A percentile compares a stretch with the other conserved stretches of the same genome.
Conservation (phyloP, 768 basidiomycete species). For the Mycena capillaripes region DNA sequence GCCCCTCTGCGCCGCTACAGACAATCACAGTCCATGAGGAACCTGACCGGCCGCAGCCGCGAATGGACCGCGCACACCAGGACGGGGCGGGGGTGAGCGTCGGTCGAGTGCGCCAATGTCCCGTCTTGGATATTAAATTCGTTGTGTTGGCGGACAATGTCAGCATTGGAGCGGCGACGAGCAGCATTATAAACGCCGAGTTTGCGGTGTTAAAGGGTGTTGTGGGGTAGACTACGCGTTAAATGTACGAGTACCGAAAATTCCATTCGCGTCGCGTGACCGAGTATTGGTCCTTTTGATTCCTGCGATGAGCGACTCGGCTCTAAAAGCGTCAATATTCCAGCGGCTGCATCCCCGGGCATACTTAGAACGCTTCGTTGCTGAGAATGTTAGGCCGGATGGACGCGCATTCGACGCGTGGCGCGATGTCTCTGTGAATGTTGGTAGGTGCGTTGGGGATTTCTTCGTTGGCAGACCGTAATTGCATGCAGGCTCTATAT, state of each 20-base stretch:
- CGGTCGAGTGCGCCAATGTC: constrained; percentile 91
- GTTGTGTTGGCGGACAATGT: constrained; percentile 95
- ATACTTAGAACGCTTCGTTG: constrained; percentile 90
- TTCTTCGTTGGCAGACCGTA: neutral
- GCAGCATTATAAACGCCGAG: constrained; percentile 97
- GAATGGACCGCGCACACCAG: constrained; percentile 91
- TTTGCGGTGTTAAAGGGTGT: constrained; percentile 87
- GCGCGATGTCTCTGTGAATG: constrained; percentile 83
- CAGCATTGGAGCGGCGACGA: constrained; percentile 95
- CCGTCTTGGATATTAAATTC: constrained; percentile 96
- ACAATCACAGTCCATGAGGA: constrained; percentile 95
- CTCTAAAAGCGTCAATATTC: constrained; percentile 73
- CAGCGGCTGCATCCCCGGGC: constrained; percentile 90
- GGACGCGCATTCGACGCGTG: constrained; percentile 79
- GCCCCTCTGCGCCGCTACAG: constrained; percentile 88
- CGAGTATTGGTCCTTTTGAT: neutral
- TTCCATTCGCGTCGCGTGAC: constrained; percentile 10
- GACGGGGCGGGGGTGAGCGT: constrained; percentile 93
- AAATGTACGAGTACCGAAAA: neutral
- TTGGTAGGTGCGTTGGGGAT: constrained; percentile 67
- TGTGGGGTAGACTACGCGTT: constrained; percentile 15
- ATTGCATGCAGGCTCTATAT: constrained; percentile 81
- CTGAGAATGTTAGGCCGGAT: constrained; percentile 85
- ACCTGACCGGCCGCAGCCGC: constrained; percentile 92
- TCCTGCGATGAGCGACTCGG: constrained; percentile 24